A percentile compares a stretch with the other conserved stretches of the same genome.
These are phyloP conservation scores for Penicillium egyptiacum DNA, from an alignment of 495 filamentous ascomycete genomes.

Conservation along the genomic window DNA sequence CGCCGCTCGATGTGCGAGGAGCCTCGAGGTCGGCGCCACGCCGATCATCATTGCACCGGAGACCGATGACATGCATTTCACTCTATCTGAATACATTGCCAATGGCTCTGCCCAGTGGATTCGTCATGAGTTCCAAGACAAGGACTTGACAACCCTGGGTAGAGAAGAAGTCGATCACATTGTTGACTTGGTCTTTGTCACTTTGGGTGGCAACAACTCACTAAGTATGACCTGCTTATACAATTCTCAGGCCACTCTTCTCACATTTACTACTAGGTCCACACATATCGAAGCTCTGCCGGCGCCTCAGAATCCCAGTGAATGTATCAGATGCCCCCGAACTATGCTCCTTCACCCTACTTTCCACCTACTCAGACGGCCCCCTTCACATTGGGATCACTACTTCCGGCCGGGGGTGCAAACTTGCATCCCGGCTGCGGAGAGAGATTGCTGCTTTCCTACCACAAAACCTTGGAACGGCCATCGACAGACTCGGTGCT, in stretches of 20 bases:
- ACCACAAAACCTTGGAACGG: slow-evolving; percentile 76
- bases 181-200: slow-evolving; percentile 93
- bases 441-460: slow-evolving; percentile 81
- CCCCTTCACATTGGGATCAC: slow-evolving; percentile 95
- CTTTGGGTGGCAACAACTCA: slow-evolving; percentile 54
- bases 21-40: slow-evolving; percentile 80
- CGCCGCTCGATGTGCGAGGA: slow-evolving; percentile 74
- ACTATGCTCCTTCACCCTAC: slow-evolving; percentile 87
- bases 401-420: slow-evolving; percentile 93
- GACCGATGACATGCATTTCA: slow-evolving; percentile 64
- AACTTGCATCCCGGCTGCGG: slow-evolving; percentile 85
- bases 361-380: slow-evolving; percentile 85
- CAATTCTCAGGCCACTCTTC: background rate
- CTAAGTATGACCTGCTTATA: slow-evolving; percentile 43
- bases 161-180: slow-evolving; percentile 74
- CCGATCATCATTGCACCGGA: slow-evolving; percentile 80
- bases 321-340: slow-evolving; percentile 87
- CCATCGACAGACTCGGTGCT: slow-evolving; percentile 76
- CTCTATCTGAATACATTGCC: slow-evolving; percentile 69
- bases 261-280: slow-evolving; percentile 41
- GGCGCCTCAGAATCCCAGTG: slow-evolving; percentile 78
- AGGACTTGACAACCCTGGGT: slow-evolving; percentile 74
- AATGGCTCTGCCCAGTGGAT: slow-evolving; percentile 72
- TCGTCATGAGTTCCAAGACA: slow-evolving; percentile 64
- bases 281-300: slow-evolving; percentile 74